phyloP scores from a whole-genome alignment of 148 eudicot species.

The Heliosperma pusillum region DNA sequence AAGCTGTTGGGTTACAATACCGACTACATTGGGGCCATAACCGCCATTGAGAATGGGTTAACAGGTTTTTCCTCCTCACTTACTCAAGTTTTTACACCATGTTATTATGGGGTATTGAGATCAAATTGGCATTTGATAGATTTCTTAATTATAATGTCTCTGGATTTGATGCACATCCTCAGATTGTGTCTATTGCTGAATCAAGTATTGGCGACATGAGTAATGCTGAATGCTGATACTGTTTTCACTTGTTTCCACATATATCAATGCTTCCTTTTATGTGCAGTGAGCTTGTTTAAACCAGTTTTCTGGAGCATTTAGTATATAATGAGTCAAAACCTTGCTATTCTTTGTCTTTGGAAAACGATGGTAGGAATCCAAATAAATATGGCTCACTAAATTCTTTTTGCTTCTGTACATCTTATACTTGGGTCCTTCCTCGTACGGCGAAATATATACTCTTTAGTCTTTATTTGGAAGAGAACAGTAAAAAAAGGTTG shows the following conservation, averaged over 20 bases:
- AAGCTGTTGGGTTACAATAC: slow-evolving; percentile 38
- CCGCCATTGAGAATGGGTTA: slow-evolving; percentile 40
- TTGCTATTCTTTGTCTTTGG: too few relatives aligned
- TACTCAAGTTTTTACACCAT: background rate
- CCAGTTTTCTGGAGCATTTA: background rate
- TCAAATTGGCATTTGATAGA: background rate
- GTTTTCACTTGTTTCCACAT: background rate
- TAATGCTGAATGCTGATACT: background rate
- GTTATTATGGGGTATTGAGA: background rate
- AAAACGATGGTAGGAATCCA: background rate
- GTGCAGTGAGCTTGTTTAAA: background rate
- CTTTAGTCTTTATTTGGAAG: too few relatives aligned
- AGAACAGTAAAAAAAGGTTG: too few relatives aligned
- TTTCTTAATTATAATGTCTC: background rate
- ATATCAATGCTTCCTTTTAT: background rate
- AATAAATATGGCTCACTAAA: background rate
- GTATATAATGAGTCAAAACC: background rate
- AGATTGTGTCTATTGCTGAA: background rate
- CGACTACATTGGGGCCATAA: slow-evolving; percentile 40
- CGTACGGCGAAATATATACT: too few relatives aligned
- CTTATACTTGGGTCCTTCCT: too few relatives aligned
- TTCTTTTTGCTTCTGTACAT: background rate
- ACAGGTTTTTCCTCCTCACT: slow-evolving; percentile 24
- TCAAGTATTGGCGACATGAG: background rate
- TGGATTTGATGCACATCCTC: background rate